Evolutionary conservation across 345 rosid genomes (phyloP).

Genomic region (Noccaea caerulescens): DNA sequence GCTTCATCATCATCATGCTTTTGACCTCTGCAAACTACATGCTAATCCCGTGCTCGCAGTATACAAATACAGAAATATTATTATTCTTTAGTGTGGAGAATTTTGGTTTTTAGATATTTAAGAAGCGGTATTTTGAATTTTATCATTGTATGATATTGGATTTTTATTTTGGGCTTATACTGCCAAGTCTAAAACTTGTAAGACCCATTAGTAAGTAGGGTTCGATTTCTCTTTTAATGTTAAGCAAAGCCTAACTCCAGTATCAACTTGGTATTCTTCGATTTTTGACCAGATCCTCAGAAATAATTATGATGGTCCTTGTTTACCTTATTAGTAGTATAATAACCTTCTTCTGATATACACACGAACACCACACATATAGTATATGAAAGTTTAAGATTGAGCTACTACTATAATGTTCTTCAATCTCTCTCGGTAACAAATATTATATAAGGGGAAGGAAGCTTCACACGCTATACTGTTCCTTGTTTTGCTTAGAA

Average conservation of each 20-base stretch:
- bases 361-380: conserved; percentile 25
- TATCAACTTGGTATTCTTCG: background rate
- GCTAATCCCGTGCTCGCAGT: background rate
- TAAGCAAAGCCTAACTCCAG: background rate
- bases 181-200: background rate
- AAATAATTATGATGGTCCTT: background rate
- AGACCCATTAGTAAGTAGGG: background rate
- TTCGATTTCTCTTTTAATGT: background rate
- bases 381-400: background rate
- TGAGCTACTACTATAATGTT: background rate
- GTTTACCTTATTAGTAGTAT: conserved; percentile 9
- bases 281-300: background rate
- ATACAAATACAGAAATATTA: background rate
- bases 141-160: background rate
- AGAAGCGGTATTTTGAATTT: background rate
- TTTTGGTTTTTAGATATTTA: conserved; percentile 29
- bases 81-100: conserved; percentile 14
- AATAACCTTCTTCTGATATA: conserved; percentile 24
- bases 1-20: conserved; percentile 27
- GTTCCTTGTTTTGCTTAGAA: conserved; percentile 20
- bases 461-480: conserved; percentile 15
- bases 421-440: conserved; percentile 2
- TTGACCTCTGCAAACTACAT: conserved; percentile 9
- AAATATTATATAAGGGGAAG: conserved; percentile 6
- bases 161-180: background rate